Percentiles rank a stretch among this genome's conserved stretches.
These are phyloP conservation scores for Apiospora arundinis DNA, from an alignment of 2,329 filamentous ascomycete genomes.

Conservation along the genomic window DNA sequence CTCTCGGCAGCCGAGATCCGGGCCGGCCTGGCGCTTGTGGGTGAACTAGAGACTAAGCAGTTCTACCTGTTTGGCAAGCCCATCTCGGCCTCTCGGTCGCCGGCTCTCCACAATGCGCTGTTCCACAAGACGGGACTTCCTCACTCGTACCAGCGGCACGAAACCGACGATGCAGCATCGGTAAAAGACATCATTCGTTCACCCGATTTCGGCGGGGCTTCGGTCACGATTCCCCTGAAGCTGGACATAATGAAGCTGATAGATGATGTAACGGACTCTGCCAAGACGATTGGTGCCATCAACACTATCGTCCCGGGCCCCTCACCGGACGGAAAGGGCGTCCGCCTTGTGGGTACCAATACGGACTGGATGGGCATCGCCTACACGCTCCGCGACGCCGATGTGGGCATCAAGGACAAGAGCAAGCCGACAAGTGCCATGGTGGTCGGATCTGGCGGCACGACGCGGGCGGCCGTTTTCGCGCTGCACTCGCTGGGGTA, in stretches of 20 bases:
- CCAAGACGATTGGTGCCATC: constrained; percentile 84
- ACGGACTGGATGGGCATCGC: constrained; percentile 97
- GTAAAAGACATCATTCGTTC: constrained; percentile 71
- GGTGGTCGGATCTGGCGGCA: constrained; percentile 91
- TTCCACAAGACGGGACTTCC: constrained; percentile 81
- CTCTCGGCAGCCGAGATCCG: constrained; percentile 90
- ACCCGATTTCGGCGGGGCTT: constrained; percentile 86
- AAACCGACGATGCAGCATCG: constrained; percentile 71
- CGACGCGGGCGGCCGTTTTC: constrained; percentile 88
- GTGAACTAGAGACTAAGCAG: constrained; percentile 74
- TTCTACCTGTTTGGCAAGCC: constrained; percentile 92
- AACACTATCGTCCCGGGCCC: constrained; percentile 83
- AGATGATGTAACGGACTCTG: constrained; percentile 80
- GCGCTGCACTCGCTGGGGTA: constrained; percentile 85
- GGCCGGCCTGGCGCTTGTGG: constrained; percentile 76
- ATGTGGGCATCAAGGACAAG: constrained; percentile 52
- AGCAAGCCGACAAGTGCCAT: constrained; percentile 64
- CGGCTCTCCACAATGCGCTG: constrained; percentile 86
- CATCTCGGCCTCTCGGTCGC: constrained; percentile 81
- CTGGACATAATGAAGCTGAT: constrained; percentile 82
- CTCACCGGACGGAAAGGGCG: constrained; percentile 44
- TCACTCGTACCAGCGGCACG: constrained; percentile 77
- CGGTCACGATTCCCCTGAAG: constrained; percentile 95
- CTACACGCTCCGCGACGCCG: constrained; percentile 74
- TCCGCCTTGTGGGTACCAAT: constrained; percentile 80